Conservation (phyloP, 1,284 basidiomycete species). For the Retiboletus flavoniger region DNA sequence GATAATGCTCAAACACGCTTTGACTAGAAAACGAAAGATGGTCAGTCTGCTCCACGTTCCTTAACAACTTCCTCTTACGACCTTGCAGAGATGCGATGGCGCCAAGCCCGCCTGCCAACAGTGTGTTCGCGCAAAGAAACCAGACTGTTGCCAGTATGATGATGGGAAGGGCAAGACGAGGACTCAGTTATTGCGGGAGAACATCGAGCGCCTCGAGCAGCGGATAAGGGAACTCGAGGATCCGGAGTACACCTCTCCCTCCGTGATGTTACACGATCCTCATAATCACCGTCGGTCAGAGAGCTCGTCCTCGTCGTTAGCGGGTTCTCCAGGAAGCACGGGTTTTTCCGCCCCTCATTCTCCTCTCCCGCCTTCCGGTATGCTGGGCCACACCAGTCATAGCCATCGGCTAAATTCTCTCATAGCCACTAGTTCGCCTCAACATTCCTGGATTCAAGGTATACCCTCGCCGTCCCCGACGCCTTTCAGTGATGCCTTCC, state of each 20-base stretch:
- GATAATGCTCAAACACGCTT: conserved; percentile 13
- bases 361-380: conserved; percentile 56
- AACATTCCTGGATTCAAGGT: conserved; percentile 34
- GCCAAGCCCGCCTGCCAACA: conserved; percentile 60
- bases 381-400: conserved; percentile 29
- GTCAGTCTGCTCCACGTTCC: conserved; percentile 38
- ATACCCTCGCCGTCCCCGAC: conserved; percentile 49
- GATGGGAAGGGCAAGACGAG: conserved; percentile 66
- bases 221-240: conserved; percentile 59
- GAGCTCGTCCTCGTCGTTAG: conserved; percentile 62
- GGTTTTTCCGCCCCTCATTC: conserved; percentile 61
- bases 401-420: conserved; percentile 4
- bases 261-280: conserved; percentile 53
- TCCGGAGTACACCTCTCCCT: conserved; percentile 54
- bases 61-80: neutral
- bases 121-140: conserved; percentile 58
- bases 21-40: conserved; percentile 72
- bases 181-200: conserved; percentile 59
- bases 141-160: conserved; percentile 58
- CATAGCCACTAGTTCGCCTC: conserved; percentile 30
- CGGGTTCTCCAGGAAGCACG: conserved; percentile 55
- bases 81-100: conserved; percentile 55
- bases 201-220: conserved; percentile 55
- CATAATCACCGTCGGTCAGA: conserved; percentile 51
- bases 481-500: conserved; percentile 50